phyloP scores from a whole-genome alignment of 352 stramenopile species.

The Chloridella minuta region DNA sequence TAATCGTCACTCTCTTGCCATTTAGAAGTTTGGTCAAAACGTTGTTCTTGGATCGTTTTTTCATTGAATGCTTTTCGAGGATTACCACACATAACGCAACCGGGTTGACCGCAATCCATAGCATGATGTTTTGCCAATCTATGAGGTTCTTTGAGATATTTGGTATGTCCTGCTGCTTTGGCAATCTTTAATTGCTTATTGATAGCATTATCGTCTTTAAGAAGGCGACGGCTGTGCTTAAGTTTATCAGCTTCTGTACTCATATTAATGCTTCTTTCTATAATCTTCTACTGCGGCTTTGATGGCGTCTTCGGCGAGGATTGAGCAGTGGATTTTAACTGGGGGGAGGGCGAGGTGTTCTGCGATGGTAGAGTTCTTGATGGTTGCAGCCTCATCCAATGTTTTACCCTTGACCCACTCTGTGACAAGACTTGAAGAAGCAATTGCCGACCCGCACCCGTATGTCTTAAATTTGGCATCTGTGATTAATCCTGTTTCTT shows the following conservation, averaged over 20 bases:
- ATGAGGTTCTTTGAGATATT: no score
- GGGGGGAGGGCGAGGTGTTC: constrained; percentile 89
- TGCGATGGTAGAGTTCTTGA: constrained; percentile 93
- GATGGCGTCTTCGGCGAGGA: constrained; percentile 97
- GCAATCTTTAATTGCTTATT: no score
- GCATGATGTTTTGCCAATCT: no score
- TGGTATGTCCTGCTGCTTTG: no score
- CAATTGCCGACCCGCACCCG: constrained; percentile 87
- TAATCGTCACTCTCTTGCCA: no score
- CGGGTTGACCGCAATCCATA: no score
- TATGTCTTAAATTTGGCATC: constrained; percentile 99
- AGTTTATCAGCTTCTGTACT: neutral
- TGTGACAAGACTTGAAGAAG: constrained; percentile 69
- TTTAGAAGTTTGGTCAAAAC: no score
- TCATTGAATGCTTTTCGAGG: no score
- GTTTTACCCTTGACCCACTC: constrained; percentile 96
- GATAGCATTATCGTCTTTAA: no score
- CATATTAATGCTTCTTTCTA: constrained; percentile 45
- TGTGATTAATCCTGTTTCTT: constrained; percentile 27
- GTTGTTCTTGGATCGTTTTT: no score
- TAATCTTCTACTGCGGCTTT: constrained; percentile 90
- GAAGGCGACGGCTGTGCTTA: no score
- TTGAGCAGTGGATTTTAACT: constrained; percentile 43
- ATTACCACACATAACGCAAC: no score
- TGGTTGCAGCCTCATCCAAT: constrained; percentile 41